phyloP scores from a whole-genome alignment of 1,284 basidiomycete species.

The Austroboletus niveus region DNA sequence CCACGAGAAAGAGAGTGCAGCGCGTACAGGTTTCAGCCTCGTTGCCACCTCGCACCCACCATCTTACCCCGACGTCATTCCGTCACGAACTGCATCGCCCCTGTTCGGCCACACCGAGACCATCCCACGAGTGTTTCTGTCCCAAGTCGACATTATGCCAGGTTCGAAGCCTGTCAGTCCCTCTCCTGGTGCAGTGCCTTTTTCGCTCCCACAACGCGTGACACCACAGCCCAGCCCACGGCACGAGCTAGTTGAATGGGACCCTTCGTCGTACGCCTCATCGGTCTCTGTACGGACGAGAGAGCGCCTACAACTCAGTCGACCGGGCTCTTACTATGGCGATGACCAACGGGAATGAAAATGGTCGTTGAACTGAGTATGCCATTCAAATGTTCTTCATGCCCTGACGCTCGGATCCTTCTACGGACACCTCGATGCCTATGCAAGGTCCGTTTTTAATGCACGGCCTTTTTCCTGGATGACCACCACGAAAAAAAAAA shows the following conservation, averaged over 20 bases:
- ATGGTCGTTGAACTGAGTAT: conserved; percentile 7
- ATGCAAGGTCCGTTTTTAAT: conserved; percentile 9
- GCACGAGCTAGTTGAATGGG: conserved; percentile 28
- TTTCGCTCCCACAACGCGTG: conserved; percentile 21
- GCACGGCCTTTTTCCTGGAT: conserved; percentile 6
- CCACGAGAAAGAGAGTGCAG: conserved; percentile 27
- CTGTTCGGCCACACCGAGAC: conserved; percentile 19
- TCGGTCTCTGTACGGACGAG: conserved; percentile 18
- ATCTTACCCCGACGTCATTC: conserved; percentile 24
- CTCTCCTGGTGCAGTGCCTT: conserved; percentile 11
- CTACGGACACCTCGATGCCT: conserved; percentile 6
- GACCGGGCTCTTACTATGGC: conserved; percentile 25
- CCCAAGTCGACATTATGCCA: conserved; percentile 17
- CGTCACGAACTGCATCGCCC: conserved; percentile 26
- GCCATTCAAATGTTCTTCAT: conserved; percentile 6
- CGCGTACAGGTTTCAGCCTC: conserved; percentile 32
- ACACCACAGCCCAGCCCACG: conserved; percentile 32
- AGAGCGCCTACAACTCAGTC: conserved; percentile 15
- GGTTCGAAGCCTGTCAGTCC: conserved; percentile 17
- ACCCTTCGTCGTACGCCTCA: conserved; percentile 15
- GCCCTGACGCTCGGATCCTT: conserved; percentile 3
- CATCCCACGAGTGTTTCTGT: conserved; percentile 21
- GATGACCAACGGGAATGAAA: conserved; percentile 33
- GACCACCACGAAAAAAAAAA: conserved; percentile 5
- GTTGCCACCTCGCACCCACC: conserved; percentile 29